A percentile compares a stretch with the other conserved stretches of the same genome.
These are phyloP conservation scores for Rhizopogon salebrosus DNA, from an alignment of 768 basidiomycete genomes.

Conservation along the genomic window DNA sequence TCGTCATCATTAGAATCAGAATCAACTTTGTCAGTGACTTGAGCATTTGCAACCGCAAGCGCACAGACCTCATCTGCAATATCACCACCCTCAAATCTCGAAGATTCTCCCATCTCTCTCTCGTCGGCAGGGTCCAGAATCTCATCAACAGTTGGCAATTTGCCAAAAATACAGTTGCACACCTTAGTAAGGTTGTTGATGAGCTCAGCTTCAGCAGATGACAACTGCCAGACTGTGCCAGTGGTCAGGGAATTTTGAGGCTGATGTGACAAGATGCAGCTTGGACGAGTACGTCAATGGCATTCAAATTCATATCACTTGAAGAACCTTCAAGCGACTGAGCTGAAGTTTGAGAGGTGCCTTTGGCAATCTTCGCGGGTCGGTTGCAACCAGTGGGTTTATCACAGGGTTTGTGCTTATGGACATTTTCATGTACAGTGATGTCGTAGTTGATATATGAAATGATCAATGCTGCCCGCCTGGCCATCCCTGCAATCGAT, in stretches of 20 bases:
- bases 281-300: too few species aligned
- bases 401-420: neutral
- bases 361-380: neutral
- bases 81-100: neutral
- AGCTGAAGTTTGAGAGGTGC: neutral
- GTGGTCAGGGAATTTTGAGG: neutral
- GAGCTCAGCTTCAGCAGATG: conserved; percentile 6
- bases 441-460: too few species aligned
- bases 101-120: neutral
- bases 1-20: too few species aligned
- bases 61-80: conserved; percentile 1
- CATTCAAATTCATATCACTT: too few species aligned
- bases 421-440: neutral
- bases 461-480: too few species aligned
- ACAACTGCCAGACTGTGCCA: neutral
- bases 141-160: conserved; percentile 6
- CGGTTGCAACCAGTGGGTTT: too few species aligned
- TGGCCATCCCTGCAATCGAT: too few species aligned
- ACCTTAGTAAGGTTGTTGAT: conserved; percentile 8
- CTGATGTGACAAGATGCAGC: too few species aligned
- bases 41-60: neutral
- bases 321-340: neutral
- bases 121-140: conserved; percentile 15
- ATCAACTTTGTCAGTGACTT: neutral
- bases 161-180: conserved; percentile 10